These are phyloP conservation scores for Aspergillus neoniger DNA, from an alignment of 2,329 filamentous ascomycete species.

Conservation along the genomic window DNA sequence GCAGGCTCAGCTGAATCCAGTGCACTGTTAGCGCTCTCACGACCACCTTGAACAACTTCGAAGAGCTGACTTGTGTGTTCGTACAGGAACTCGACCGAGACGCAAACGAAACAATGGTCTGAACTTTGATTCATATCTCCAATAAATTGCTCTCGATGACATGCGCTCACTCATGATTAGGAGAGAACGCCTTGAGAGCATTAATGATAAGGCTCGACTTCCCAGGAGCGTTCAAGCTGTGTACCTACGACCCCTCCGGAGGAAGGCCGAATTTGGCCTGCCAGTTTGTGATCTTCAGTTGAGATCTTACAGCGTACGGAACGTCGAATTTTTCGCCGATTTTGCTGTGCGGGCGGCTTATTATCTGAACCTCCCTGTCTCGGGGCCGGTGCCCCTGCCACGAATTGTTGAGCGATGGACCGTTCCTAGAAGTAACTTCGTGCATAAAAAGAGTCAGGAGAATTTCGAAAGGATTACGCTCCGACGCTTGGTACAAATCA, in stretches of 20 bases:
- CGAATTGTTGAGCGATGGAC: constrained; percentile 92
- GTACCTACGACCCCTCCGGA: constrained; percentile 80
- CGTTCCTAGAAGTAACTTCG: constrained; percentile 83
- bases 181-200: constrained; percentile 38
- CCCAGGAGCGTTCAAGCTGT: constrained; percentile 82
- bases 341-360: constrained; percentile 94
- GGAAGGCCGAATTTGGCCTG: constrained; percentile 71
- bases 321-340: constrained; percentile 91
- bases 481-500: constrained; percentile 84
- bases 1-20: neutral
- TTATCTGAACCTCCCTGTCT: constrained; percentile 83
- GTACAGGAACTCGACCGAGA: neutral
- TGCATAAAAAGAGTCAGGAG: constrained; percentile 96
- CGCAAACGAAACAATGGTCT: constrained; percentile 14
- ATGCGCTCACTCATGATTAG: constrained; percentile 25
- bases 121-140: neutral
- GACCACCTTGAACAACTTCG: neutral
- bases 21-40: neutral
- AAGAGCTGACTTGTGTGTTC: neutral
- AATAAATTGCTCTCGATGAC: neutral
- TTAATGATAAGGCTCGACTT: constrained; percentile 54
- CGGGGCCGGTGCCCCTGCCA: constrained; percentile 82
- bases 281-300: constrained; percentile 89
- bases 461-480: constrained; percentile 94
- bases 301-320: constrained; percentile 84